Evolutionary conservation across 2,329 filamentous ascomycete species (phyloP).

Genomic region (Pezicula neosporulosa): DNA sequence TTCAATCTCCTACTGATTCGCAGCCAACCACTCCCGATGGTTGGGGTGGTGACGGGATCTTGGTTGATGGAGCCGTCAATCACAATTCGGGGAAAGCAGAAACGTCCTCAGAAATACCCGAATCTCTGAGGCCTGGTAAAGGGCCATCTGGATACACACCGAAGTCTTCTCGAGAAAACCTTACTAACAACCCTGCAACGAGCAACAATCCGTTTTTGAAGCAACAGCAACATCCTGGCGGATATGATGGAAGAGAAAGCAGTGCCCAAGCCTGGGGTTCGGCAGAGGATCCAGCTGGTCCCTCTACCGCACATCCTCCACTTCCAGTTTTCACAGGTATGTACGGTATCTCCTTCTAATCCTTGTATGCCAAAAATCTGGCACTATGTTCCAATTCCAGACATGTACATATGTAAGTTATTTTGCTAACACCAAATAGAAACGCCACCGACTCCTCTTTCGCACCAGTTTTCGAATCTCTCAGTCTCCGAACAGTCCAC

Average conservation of each 20-base stretch:
- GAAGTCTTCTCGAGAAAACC: constrained; percentile 18
- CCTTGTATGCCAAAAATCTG: too few species aligned
- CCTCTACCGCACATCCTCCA: constrained; percentile 11
- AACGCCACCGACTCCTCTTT: constrained; percentile 2
- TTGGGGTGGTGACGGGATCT: constrained; percentile 16
- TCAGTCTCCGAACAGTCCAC: constrained; percentile 20
- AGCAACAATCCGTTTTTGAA: constrained; percentile 28
- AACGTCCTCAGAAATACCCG: constrained; percentile 15
- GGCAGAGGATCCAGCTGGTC: constrained; percentile 9
- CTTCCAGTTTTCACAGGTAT: constrained; percentile 16
- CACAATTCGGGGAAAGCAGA: background rate
- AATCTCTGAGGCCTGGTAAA: constrained; percentile 21
- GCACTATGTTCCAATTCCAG: background rate
- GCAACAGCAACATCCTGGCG: constrained; percentile 14
- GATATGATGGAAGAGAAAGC: constrained; percentile 17
- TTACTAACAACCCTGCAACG: constrained; percentile 7
- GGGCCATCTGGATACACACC: constrained; percentile 14
- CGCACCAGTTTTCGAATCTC: constrained; percentile 20
- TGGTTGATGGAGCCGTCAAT: constrained; percentile 3
- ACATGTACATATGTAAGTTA: constrained; percentile 2
- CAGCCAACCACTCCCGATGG: constrained; percentile 16
- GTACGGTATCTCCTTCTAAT: background rate
- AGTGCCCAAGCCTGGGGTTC: constrained; percentile 24
- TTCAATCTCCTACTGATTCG: constrained; percentile 11
- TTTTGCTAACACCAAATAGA: too few species aligned